Evolutionary conservation across 257 asterid species (phyloP), one percentile per base, ranked within the genome.

Genomic region (Solanum commersonii): DNA sequence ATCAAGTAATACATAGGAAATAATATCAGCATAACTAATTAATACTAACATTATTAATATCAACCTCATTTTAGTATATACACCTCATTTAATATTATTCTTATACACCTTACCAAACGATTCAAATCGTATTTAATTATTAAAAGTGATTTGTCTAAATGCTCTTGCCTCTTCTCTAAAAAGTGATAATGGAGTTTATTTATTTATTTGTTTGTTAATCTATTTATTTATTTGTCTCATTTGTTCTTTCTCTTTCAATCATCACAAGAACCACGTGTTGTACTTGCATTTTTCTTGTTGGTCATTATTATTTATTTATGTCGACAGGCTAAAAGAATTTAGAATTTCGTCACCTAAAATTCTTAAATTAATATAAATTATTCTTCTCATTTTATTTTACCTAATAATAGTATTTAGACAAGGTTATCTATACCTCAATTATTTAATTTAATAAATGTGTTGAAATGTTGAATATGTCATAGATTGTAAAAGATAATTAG

Each of bases 21-120:
- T 23, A 23, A 3, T 59, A 0, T 3, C 1, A n/a, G 0, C 15
- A 0, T 10, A 10, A 59, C 27, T 59, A 59, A 56, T 23, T 63
- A 23, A n/a, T 63, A 63, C 14, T 15, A 10, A 10, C 1, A 63
- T 63, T 63, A 63, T 10, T 22, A 63, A 23, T 63, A 63, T 23
- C 15, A 63, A n/a, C 1, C 6, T n/a, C 13, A 63, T 23, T 52
- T 52, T 56, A 56, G 18, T 56, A 52, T 15, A 16, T 16, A 15
- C 27, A 22, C 14, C 13, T 60, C 2, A 60, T 22, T 59, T 4
- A 63, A 10, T 2, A 63, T 2, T 63, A n/a, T 63, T 23, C 0
- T n/a, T n/a, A 63, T n/a, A n/a, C 33, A n/a, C 0, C 1, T 10
- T 63, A 6, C 0, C 70, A 23, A 63, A 63, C 3, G 0, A 10